phyloP scores from a whole-genome alignment of 2,329 filamentous ascomycete genomes.

The Penicillium psychrosexuale region DNA sequence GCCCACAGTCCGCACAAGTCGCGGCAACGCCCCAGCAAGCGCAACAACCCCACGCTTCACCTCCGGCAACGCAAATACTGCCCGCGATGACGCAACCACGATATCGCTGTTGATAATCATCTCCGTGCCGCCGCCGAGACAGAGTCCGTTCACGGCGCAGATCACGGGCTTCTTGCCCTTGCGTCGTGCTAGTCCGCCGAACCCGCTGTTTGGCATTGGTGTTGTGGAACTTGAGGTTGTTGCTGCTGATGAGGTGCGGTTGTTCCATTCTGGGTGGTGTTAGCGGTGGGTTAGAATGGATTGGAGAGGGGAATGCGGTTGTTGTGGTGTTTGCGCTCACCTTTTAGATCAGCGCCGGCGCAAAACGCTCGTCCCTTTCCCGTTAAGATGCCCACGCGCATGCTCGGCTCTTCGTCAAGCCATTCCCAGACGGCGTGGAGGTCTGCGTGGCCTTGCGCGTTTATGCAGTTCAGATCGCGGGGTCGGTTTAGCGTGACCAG shows the following conservation, averaged over 20 bases:
- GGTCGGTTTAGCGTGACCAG: conserved; percentile 49
- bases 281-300: not conserved
- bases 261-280: conserved; percentile 34
- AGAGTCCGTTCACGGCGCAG: conserved; percentile 71
- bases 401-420: conserved; percentile 43
- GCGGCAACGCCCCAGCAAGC: conserved; percentile 66
- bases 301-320: not conserved
- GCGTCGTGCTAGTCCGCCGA: conserved; percentile 46
- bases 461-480: conserved; percentile 46
- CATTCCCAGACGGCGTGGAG: conserved; percentile 45
- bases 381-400: conserved; percentile 43
- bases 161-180: conserved; percentile 65
- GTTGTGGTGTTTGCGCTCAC: conserved; percentile 12
- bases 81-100: conserved; percentile 56
- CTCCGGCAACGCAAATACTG: conserved; percentile 68
- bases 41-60: conserved; percentile 68
- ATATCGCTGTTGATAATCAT: conserved; percentile 71
- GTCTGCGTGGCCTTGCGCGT: conserved; percentile 41
- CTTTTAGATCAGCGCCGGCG: conserved; percentile 47
- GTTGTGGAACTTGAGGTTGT: not conserved
- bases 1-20: conserved; percentile 64
- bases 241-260: conserved; percentile 15
- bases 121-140: conserved; percentile 73
- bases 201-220: conserved; percentile 35
- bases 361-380: conserved; percentile 45